Percentiles rank a stretch among this genome's conserved stretches.
Evolutionary conservation across 352 stramenopile species (phyloP).

Genomic region (Phytopythium montanum): DNA sequence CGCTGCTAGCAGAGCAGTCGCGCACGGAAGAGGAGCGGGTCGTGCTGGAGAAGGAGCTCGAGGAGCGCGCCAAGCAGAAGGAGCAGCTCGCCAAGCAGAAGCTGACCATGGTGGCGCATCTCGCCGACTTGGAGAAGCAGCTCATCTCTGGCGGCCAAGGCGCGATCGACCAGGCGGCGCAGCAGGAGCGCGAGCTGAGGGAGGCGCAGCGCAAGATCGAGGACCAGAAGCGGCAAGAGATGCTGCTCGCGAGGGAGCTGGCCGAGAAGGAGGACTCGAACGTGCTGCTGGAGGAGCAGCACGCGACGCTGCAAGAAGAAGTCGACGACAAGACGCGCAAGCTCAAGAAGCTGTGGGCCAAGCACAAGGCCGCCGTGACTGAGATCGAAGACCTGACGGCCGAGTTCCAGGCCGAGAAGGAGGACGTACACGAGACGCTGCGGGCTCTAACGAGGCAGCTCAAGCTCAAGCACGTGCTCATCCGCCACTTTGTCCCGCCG

Average conservation of each 20-base stretch:
- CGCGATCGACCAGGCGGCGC: slow-evolving; percentile 92
- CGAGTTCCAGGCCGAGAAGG: slow-evolving; percentile 93
- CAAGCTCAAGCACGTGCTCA: slow-evolving; percentile 94
- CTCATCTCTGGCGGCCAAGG: slow-evolving; percentile 90
- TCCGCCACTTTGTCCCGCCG: slow-evolving; percentile 86
- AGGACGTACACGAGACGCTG: slow-evolving; percentile 95
- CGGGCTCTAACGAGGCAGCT: slow-evolving; percentile 91
- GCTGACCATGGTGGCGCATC: slow-evolving; percentile 88
- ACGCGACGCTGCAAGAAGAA: slow-evolving; percentile 89
- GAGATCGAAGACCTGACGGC: slow-evolving; percentile 92
- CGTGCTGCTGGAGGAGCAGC: slow-evolving; percentile 91
- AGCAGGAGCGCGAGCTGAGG: slow-evolving; percentile 91
- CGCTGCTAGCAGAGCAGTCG: slow-evolving; percentile 85
- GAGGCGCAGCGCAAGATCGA: slow-evolving; percentile 94
- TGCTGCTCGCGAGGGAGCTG: slow-evolving; percentile 86
- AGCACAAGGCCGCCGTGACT: slow-evolving; percentile 83
- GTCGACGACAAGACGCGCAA: slow-evolving; percentile 95
- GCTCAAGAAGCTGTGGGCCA: slow-evolving; percentile 93
- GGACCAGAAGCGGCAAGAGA: slow-evolving; percentile 82
- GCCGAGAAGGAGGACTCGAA: slow-evolving; percentile 94
- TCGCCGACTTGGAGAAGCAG: slow-evolving; percentile 66
- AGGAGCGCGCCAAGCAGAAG: slow-evolving; percentile 81
- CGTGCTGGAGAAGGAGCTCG: slow-evolving; percentile 80
- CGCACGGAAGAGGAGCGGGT: slow-evolving; percentile 37
- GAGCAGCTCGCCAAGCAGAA: slow-evolving; percentile 90